These are phyloP conservation scores for Evernia prunastri DNA, from an alignment of 495 filamentous ascomycete genomes.

Conservation along the genomic window DNA sequence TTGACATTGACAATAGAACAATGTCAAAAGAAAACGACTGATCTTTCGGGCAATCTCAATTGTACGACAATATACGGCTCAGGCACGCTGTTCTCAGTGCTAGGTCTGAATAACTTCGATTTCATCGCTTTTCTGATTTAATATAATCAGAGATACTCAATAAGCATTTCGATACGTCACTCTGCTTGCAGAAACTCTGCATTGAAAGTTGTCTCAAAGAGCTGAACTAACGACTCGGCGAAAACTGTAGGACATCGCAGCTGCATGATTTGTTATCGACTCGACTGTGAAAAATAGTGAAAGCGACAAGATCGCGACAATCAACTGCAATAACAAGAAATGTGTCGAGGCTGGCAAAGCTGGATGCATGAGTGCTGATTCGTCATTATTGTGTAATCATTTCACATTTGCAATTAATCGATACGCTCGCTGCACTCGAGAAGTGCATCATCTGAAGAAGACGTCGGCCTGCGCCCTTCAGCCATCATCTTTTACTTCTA, in stretches of 20 bases:
- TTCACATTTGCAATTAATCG: constrained; percentile 13
- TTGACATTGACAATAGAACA: constrained; percentile 3
- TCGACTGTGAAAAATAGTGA: constrained; percentile 1
- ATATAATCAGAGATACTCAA: constrained; percentile 21
- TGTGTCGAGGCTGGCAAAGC: constrained; percentile 4
- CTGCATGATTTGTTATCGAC: constrained; percentile 10
- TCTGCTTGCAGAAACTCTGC: neutral
- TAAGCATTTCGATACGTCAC: constrained; percentile 10
- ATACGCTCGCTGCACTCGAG: neutral
- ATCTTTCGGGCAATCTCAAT: constrained; percentile 10
- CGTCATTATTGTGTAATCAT: constrained; percentile 9
- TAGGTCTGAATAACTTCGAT: constrained; percentile 22
- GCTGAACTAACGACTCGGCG: neutral
- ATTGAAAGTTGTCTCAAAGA: neutral
- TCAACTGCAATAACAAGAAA: constrained; percentile 19
- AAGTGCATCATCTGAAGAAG: neutral
- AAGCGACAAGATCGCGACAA: constrained; percentile 13
- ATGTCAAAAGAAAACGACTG: constrained; percentile 16
- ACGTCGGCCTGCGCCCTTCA: no score
- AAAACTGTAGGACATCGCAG: constrained; percentile 12
- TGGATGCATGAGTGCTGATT: constrained; percentile 9
- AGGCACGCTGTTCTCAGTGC: constrained; percentile 11
- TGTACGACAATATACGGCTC: constrained; percentile 17
- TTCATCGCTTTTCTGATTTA: constrained; percentile 19
- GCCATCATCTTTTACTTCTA: neutral